Percentiles rank a stretch among this genome's conserved stretches.
These are phyloP conservation scores for Xerocomellus intermedius DNA, from an alignment of 768 basidiomycete genomes.

Conservation along the genomic window DNA sequence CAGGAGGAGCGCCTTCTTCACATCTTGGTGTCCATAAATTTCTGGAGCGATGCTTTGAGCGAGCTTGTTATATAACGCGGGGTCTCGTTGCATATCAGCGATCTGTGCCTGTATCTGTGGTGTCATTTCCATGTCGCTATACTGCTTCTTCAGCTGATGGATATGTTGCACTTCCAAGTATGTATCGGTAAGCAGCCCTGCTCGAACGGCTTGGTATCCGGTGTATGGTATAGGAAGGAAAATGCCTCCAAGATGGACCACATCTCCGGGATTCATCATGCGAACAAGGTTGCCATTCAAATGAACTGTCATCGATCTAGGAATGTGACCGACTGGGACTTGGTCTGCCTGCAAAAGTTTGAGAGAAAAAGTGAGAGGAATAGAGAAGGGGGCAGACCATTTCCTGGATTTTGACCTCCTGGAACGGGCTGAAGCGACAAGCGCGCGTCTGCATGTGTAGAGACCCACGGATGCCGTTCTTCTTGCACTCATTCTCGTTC, in stretches of 20 bases:
- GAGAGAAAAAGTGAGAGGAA: neutral
- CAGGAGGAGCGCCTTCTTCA: constrained; percentile 93
- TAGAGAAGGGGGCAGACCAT: constrained; percentile 57
- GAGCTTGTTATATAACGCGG: constrained; percentile 81
- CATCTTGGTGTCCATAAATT: constrained; percentile 96
- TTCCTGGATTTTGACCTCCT: constrained; percentile 98
- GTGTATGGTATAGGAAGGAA: constrained; percentile 98
- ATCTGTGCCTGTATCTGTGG: constrained; percentile 76
- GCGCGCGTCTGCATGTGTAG: constrained; percentile 99
- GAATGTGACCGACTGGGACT: constrained; percentile 99
- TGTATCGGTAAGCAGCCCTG: constrained; percentile 95
- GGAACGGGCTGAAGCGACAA: constrained; percentile 95
- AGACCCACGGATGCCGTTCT: constrained; percentile 83
- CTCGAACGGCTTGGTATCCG: constrained; percentile 94
- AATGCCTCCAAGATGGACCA: constrained; percentile 92
- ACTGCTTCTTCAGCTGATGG: constrained; percentile 96
- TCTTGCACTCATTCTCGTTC: constrained; percentile 80
- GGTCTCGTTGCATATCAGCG: constrained; percentile 65
- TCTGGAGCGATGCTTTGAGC: constrained; percentile 96
- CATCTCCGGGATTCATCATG: constrained; percentile 91
- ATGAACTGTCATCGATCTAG: constrained; percentile 97
- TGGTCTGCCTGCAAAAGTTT: constrained; percentile 75
- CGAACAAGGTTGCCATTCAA: constrained; percentile 88
- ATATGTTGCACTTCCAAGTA: constrained; percentile 92
- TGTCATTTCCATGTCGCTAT: constrained; percentile 90